These are phyloP conservation scores for Sextonia rubra DNA, from an alignment of 164 flowering plant genomes.

Conservation along the genomic window DNA sequence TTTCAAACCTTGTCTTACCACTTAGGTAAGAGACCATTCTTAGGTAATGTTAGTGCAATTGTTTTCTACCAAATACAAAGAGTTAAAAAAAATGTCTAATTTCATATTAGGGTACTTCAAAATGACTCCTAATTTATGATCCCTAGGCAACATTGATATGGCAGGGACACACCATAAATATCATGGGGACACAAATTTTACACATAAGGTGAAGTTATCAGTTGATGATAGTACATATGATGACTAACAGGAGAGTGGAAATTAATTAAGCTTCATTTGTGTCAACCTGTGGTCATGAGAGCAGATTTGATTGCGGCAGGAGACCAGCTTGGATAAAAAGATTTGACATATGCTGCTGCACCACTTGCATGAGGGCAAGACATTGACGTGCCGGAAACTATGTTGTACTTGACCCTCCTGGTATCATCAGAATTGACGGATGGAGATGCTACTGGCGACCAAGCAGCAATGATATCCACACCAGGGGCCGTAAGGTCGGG, in stretches of 20 bases:
- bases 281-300: constrained; percentile 46
- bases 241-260: not conserved
- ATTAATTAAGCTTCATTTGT: not conserved
- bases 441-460: constrained; percentile 28
- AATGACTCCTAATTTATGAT: too few relatives aligned
- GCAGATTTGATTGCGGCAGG: constrained; percentile 54
- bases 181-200: too few relatives aligned
- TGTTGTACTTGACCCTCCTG: constrained; percentile 26
- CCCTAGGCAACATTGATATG: too few relatives aligned
- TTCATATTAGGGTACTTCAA: too few relatives aligned
- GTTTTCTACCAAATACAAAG: too few relatives aligned
- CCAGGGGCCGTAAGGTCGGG: constrained; percentile 44
- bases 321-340: constrained; percentile 41
- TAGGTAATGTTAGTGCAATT: too few relatives aligned
- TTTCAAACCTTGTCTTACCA: too few relatives aligned
- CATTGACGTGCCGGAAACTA: constrained; percentile 45
- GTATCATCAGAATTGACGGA: constrained; percentile 12
- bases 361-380: constrained; percentile 45
- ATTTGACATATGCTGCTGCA: constrained; percentile 39
- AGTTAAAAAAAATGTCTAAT: too few relatives aligned
- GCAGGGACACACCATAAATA: too few relatives aligned
- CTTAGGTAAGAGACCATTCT: too few relatives aligned
- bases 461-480: constrained; percentile 34
- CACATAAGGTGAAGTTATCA: too few relatives aligned
- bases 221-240: too few relatives aligned